phyloP scores from a whole-genome alignment of 2,329 filamentous ascomycete genomes.

The Talaromyces funiculosus region DNA sequence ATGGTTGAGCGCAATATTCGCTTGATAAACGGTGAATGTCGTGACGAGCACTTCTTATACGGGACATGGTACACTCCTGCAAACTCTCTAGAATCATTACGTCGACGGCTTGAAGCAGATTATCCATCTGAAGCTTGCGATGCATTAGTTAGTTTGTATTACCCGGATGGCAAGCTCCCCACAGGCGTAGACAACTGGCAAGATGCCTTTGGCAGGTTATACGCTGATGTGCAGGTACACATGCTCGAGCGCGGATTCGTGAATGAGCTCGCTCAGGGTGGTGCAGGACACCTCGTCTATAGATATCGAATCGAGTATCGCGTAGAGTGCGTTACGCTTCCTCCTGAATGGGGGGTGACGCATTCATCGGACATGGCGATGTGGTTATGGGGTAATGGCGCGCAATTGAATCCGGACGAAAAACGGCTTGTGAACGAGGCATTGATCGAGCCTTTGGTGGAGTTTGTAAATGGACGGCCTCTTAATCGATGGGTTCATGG shows the following conservation, averaged over 20 bases:
- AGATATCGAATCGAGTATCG: conserved; percentile 53
- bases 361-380: conserved; percentile 50
- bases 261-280: conserved; percentile 38
- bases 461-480: conserved; percentile 24
- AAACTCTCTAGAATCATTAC: conserved; percentile 39
- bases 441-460: conserved; percentile 25
- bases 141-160: conserved; percentile 43
- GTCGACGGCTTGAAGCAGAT: conserved; percentile 47
- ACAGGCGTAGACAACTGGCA: conserved; percentile 40
- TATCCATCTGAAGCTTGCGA: conserved; percentile 45
- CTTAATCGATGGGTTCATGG: conserved; percentile 19
- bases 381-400: conserved; percentile 53
- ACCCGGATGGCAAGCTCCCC: conserved; percentile 37
- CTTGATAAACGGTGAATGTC: conserved; percentile 51
- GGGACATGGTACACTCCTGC: conserved; percentile 46
- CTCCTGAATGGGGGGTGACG: conserved; percentile 49
- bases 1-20: conserved; percentile 44
- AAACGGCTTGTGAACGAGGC: conserved; percentile 34
- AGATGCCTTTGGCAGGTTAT: conserved; percentile 50
- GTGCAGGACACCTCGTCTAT: conserved; percentile 43
- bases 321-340: conserved; percentile 41
- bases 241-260: conserved; percentile 49
- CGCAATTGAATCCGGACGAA: conserved; percentile 38
- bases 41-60: conserved; percentile 51
- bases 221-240: conserved; percentile 54